Conservation (phyloP, 148 eudicot species). For the Mesembryanthemum crystallinum region DNA sequence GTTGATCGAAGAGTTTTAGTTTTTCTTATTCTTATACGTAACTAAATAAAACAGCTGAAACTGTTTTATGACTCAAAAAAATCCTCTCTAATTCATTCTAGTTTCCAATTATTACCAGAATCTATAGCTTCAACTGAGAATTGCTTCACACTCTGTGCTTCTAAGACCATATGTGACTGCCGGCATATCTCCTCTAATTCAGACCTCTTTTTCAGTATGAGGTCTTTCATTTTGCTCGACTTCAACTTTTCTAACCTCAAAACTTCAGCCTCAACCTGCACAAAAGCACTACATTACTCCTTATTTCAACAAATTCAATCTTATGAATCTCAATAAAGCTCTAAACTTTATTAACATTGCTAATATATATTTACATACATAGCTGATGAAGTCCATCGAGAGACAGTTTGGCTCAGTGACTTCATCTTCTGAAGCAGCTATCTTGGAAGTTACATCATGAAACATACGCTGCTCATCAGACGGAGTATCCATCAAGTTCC, state of each 20-base stretch:
- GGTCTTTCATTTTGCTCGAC: conserved; percentile 75
- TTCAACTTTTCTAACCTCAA: conserved; percentile 61
- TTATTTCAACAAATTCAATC: background rate
- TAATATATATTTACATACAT: conserved; percentile 33
- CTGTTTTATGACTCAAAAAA: background rate
- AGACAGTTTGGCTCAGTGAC: conserved; percentile 56
- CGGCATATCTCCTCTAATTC: conserved; percentile 71
- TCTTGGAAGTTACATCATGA: conserved; percentile 56
- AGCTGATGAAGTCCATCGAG: conserved; percentile 42
- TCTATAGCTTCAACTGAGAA: conserved; percentile 64
- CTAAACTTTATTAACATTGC: too few relatives aligned
- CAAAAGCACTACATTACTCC: background rate
- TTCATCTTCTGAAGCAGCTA: conserved; percentile 67
- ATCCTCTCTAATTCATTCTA: background rate
- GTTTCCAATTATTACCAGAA: conserved; percentile 44
- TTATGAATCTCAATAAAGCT: background rate
- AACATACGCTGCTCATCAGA: conserved; percentile 59
- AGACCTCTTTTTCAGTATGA: conserved; percentile 59
- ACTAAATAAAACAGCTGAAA: background rate
- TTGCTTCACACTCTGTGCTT: conserved; percentile 36
- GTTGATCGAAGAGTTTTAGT: background rate
- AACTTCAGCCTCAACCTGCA: conserved; percentile 79
- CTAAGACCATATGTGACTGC: conserved; percentile 56
- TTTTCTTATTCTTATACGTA: too few relatives aligned
- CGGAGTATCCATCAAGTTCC: conserved; percentile 89